Conservation (phyloP, 495 filamentous ascomycete species). For the Podospora tetraspora region DNA sequence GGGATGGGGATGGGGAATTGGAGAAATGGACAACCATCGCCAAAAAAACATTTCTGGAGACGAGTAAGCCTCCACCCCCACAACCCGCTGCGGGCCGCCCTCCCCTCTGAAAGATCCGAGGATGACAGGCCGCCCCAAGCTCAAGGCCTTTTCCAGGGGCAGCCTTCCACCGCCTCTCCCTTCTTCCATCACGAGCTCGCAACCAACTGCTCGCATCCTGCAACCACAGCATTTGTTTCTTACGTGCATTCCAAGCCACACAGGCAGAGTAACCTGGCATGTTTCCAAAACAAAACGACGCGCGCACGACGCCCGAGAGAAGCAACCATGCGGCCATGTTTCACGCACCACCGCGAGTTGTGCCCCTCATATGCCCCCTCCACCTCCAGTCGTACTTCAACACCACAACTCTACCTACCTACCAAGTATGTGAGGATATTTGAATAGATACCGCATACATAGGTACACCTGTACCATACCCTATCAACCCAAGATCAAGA, state of each 20-base stretch:
- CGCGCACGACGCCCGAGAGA: background rate
- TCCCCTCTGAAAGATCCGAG: no score
- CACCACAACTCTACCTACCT: background rate
- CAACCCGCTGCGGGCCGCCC: background rate
- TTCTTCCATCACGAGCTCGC: background rate
- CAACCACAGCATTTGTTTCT: background rate
- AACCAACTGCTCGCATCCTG: background rate
- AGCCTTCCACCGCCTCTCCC: background rate
- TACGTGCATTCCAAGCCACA: background rate
- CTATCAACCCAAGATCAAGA: background rate
- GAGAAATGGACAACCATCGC: background rate
- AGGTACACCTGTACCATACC: background rate
- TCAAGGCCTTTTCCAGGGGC: background rate
- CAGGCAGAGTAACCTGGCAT: background rate
- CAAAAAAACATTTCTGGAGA: background rate
- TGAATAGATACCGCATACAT: background rate
- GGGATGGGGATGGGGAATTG: background rate
- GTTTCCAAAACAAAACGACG: background rate
- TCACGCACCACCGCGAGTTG: background rate
- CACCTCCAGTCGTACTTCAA: background rate
- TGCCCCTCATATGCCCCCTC: background rate
- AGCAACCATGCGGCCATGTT: background rate
- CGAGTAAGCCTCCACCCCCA: background rate
- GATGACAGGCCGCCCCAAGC: background rate
- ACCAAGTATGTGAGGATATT: background rate